These are phyloP conservation scores for Ramaria sp. DNA, from an alignment of 768 basidiomycete genomes.

Conservation along the genomic window DNA sequence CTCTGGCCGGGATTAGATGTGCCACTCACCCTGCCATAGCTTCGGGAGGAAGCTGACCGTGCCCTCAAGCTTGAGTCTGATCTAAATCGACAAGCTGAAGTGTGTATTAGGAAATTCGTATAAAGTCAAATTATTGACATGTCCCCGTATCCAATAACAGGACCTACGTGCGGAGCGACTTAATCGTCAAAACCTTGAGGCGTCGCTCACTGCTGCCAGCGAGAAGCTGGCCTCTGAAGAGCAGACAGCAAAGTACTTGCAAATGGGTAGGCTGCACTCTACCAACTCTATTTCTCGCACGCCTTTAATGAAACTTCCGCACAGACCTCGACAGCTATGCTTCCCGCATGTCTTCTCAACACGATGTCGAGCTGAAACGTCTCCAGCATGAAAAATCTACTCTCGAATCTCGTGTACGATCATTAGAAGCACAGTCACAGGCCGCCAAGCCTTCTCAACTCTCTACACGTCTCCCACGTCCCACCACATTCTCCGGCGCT, in stretches of 20 bases:
- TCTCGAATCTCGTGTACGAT: constrained; percentile 47
- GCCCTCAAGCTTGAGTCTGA: constrained; percentile 44
- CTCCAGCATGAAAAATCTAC: constrained; percentile 47
- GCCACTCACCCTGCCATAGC: constrained; percentile 24
- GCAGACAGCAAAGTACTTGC: constrained; percentile 40
- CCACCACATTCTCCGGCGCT: not conserved
- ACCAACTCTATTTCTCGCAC: constrained; percentile 39
- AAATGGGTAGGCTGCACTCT: constrained; percentile 39
- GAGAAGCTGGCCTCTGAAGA: constrained; percentile 43
- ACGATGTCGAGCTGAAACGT: constrained; percentile 1
- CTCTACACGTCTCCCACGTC: not conserved
- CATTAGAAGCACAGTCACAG: constrained; percentile 31
- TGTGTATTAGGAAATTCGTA: not conserved
- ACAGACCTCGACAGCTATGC: constrained; percentile 3
- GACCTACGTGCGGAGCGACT: constrained; percentile 48
- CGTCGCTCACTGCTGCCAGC: constrained; percentile 36
- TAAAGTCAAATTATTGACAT: not conserved
- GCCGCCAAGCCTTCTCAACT: not conserved
- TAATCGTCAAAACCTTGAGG: constrained; percentile 39
- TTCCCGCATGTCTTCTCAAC: constrained; percentile 2
- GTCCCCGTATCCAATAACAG: constrained; percentile 12
- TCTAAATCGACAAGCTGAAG: constrained; percentile 32
- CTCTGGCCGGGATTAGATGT: not conserved
- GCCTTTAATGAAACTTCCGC: constrained; percentile 2
- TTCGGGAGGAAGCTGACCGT: constrained; percentile 46